A percentile compares a stretch with the other conserved stretches of the same genome.
Conservation (phyloP, 2,329 filamentous ascomycete genomes). For the Colletotrichum sp. region DNA sequence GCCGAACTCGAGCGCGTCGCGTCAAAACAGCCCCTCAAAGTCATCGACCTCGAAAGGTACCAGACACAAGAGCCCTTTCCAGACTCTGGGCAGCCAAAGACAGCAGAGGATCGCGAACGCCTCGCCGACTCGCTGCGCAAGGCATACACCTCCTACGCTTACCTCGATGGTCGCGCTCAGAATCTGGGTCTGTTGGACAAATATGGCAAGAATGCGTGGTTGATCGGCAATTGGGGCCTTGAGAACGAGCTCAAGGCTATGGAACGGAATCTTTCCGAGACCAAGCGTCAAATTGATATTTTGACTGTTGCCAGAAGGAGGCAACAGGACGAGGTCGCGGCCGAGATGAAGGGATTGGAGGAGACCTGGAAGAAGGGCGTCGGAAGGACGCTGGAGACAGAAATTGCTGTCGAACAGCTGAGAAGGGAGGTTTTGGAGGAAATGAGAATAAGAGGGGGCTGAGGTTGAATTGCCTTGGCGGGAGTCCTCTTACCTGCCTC, state of each 20-base stretch:
- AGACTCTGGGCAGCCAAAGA: conserved; percentile 19
- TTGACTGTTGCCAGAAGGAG: conserved; percentile 73
- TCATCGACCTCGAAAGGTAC: conserved; percentile 82
- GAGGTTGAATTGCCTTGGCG: neutral
- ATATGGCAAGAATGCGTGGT: conserved; percentile 89
- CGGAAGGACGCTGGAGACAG: conserved; percentile 81
- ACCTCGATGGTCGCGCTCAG: conserved; percentile 53
- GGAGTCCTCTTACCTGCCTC: neutral
- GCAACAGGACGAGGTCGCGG: conserved; percentile 72
- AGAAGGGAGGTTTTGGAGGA: conserved; percentile 69
- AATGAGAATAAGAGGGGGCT: conserved; percentile 39
- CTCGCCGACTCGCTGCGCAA: conserved; percentile 65
- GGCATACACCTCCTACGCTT: conserved; percentile 54
- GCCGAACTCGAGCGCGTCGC: conserved; percentile 72
- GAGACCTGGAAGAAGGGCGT: conserved; percentile 81
- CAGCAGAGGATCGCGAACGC: conserved; percentile 56
- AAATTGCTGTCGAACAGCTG: conserved; percentile 80
- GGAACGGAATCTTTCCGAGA: conserved; percentile 75
- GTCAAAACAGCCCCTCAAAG: conserved; percentile 54
- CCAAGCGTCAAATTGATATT: conserved; percentile 72
- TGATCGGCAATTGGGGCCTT: conserved; percentile 80
- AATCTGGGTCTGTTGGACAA: conserved; percentile 76
- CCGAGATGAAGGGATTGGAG: conserved; percentile 76
- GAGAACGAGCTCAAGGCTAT: conserved; percentile 73
- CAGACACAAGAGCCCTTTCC: conserved; percentile 66